Percentiles rank a stretch among this genome's conserved stretches.
Evolutionary conservation across 495 filamentous ascomycete species (phyloP).

Genomic region (Daldinia decipiens): DNA sequence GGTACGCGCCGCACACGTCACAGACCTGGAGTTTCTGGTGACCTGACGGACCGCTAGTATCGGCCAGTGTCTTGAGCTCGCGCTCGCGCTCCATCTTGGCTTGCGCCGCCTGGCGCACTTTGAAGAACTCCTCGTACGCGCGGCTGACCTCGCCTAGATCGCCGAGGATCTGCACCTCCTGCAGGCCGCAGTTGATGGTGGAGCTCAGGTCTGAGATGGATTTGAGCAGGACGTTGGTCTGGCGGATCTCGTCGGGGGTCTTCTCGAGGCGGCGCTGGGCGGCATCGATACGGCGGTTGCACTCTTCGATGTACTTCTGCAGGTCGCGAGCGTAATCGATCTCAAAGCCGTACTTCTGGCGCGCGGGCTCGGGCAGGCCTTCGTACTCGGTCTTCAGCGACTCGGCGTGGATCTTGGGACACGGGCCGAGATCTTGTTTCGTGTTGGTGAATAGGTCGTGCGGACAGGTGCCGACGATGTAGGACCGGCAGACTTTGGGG

Average conservation of each 20-base stretch:
- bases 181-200: conserved; percentile 82
- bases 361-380: conserved; percentile 69
- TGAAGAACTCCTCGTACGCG: conserved; percentile 87
- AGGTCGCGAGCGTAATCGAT: conserved; percentile 97
- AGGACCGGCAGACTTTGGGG: conserved; percentile 93
- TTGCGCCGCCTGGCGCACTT: conserved; percentile 79
- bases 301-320: conserved; percentile 94
- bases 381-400: conserved; percentile 90
- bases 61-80: conserved; percentile 89
- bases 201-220: conserved; percentile 82
- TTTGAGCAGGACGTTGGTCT: conserved; percentile 94
- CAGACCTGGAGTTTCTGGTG: conserved; percentile 99
- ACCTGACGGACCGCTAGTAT: conserved; percentile 89
- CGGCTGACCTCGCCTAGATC: conserved; percentile 81
- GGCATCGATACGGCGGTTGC: conserved; percentile 90
- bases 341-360: conserved; percentile 86
- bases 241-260: conserved; percentile 95
- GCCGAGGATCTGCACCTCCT: conserved; percentile 87
- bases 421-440: conserved; percentile 94
- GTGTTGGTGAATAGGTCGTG: conserved; percentile 99
- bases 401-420: conserved; percentile 90
- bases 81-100: conserved; percentile 86
- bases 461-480: conserved; percentile 92
- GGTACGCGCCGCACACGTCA: conserved; percentile 95
- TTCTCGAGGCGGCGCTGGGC: conserved; percentile 94